A percentile compares a stretch with the other conserved stretches of the same genome.
phyloP scores from a whole-genome alignment of 1,139 yeast species.

The Suhomyces bolitotheri region DNA sequence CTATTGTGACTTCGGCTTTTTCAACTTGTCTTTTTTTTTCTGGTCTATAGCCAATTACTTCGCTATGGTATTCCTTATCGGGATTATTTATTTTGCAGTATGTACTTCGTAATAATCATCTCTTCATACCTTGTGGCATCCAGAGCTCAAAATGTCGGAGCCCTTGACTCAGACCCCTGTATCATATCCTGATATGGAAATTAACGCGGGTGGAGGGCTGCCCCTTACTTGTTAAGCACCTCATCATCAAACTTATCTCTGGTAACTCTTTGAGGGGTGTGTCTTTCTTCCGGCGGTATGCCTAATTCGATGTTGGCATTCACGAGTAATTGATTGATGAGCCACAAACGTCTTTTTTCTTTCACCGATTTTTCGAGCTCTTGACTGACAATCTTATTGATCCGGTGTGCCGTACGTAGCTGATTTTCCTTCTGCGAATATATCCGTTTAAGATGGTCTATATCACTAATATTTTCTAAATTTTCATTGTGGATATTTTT shows the following conservation, averaged over 20 bases:
- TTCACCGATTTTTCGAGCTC: conserved; percentile 40
- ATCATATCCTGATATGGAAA: too few species aligned
- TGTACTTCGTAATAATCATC: conserved; percentile 1
- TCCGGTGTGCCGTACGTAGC: conserved; percentile 47
- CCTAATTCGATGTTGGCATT: conserved; percentile 49
- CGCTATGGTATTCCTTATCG: too few species aligned
- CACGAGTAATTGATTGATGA: conserved; percentile 56
- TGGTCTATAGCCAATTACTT: too few species aligned
- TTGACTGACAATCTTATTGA: conserved; percentile 45
- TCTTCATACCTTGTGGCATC: neutral
- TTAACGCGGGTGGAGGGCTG: too few species aligned
- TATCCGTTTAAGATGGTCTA: conserved; percentile 22
- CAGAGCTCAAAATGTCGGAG: too few species aligned
- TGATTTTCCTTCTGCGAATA: conserved; percentile 22
- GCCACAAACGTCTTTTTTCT: conserved; percentile 50
- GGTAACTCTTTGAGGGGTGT: conserved; percentile 23
- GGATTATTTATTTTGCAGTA: neutral
- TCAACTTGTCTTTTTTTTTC: too few species aligned
- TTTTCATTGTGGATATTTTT: conserved; percentile 10
- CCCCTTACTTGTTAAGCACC: conserved; percentile 6
- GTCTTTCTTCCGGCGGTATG: conserved; percentile 29
- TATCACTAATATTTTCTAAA: conserved; percentile 20
- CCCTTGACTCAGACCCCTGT: too few species aligned
- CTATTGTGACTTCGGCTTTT: too few species aligned
- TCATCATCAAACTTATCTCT: conserved; percentile 36